Base-by-base conservation (phyloP, 2,329 filamentous ascomycete species). In the Sclerotiophoma versabilis region DNA sequence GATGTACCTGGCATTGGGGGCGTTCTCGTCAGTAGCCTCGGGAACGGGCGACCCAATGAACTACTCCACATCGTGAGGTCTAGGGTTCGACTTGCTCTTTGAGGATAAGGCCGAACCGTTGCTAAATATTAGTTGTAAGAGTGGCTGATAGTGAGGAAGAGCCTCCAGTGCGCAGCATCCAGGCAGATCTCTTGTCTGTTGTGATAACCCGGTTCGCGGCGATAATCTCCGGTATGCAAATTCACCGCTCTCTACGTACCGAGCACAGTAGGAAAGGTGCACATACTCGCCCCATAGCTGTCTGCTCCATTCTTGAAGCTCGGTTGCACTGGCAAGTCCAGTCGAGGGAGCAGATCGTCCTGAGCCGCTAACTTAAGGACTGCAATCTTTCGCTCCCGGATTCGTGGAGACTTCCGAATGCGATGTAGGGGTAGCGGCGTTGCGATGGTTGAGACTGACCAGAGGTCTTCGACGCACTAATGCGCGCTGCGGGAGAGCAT, bases 401-500 rank as follows among this genome's bases (percentile, higher is more conserved):
- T 29, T 34, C 30, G 30, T 57, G 45, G 37, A 53, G 41, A 49
- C 44, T 48, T 22, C 50, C 51, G 37, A 27, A 47, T 39, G 43
- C 37, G 37, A 54, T 27, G 32, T 49, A 44, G 49, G 45, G 39
- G 27, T 19, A 25, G 19, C 50, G 33, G 45, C 26, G 29, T 41
- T 34, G 36, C 39, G n/a, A 26, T 41, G 25, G 39, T 43, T 36
- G 41, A 41, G 29, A 42, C 15, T 45, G 39, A 54, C 49, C 37
- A 27, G 34, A 49, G 30, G 44, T 41, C 45, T 49, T 43, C 27
- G 19, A 42, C 9, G 43, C 58, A 49, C 62, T 59, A 57, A 61
- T 62, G 56, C 49, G 54, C 47, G 33, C 48, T 39, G 56, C 57
- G 56, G 58, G 46, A 54, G 48, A 50, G 34, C 51, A 38, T 59